A percentile compares a stretch with the other conserved stretches of the same genome.
These are phyloP conservation scores for Chondrus crispus DNA, from an alignment of 23 red algal species.

Conservation along the genomic window DNA sequence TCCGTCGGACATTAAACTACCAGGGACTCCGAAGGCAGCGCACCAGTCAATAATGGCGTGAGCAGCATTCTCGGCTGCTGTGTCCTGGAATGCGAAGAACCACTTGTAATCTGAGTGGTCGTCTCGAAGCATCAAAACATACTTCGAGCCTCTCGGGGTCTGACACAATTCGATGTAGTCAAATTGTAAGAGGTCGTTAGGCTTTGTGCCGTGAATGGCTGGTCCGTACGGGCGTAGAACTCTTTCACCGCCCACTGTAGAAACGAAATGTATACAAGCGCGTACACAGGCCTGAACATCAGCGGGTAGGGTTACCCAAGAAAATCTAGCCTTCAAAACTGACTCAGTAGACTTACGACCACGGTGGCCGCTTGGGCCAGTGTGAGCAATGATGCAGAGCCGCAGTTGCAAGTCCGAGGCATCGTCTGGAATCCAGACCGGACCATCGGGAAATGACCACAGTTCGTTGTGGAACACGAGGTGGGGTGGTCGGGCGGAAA, in stretches of 20 bases:
- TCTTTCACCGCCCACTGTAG: not conserved
- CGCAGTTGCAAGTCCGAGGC: slow-evolving; percentile 5
- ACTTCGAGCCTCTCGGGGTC: not conserved
- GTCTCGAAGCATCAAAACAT: not conserved
- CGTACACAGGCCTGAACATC: not conserved
- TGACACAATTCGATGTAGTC: not conserved
- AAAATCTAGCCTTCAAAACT: not conserved
- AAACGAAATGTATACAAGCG: not conserved
- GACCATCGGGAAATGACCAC: not conserved
- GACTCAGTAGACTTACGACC: not conserved
- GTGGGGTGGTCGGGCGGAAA: not conserved
- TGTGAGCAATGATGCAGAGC: slow-evolving; percentile 4
- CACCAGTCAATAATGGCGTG: not conserved
- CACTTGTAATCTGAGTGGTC: not conserved
- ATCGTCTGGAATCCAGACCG: not conserved
- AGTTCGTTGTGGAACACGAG: not conserved
- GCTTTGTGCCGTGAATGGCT: not conserved
- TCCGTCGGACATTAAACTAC: not conserved
- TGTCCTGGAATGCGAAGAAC: not conserved
- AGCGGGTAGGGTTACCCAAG: not conserved
- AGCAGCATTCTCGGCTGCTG: not conserved
- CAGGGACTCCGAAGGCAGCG: not conserved
- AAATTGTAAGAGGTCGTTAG: not conserved
- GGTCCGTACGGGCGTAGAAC: not conserved
- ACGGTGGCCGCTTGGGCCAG: not conserved